Base-by-base conservation (phyloP, 2,329 filamentous ascomycete species). In the Colletotrichum truncatum region DNA sequence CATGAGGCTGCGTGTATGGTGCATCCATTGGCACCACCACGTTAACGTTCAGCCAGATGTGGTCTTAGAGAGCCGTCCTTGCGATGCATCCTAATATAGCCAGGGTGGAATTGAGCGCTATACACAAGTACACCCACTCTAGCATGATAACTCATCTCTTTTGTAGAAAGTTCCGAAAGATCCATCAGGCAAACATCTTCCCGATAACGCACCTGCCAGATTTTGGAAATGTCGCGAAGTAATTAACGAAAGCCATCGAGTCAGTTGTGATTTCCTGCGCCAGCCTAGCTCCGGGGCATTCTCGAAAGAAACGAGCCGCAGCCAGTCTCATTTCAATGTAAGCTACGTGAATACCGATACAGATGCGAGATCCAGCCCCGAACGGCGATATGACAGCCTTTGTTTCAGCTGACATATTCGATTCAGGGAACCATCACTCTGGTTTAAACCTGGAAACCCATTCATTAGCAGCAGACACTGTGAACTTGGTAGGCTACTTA, bases 301-400 rank as follows among this genome's bases (percentile, higher is more conserved):
- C 74, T 0, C 79, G 76, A 71, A 88, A 87, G 72, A 89, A 86
- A 3, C 80, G 75, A 0, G 85, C 82, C 0, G 81, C 77, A 0
- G 79, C 84, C 38, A 86, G 79, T 10, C 85, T 78, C 30, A 89
- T 70, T 70, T 89, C 86, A 73, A 86, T 85, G 26, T 78, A 76
- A 0, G 87, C 87, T 16, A 89, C 77, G 66, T 89, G 85, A 23
- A 86, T 76, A 2, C 87, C 87, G n/a, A 89, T 76, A 65, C 87
- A 89, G 3, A 73, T 77, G 8, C 41, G 26, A 25, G 83, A 77
- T 2, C 86, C 86, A 4, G 79, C 81, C 1, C 86, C 85, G 70
- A 87, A 88, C 0, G 85, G 81, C 67, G 83, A 77, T 59, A 80
- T 85, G 0, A 82, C 80, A 3, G 81, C 79, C 64, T 82, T 86